These are phyloP conservation scores for Panaeolus papilionaceus DNA, from an alignment of 768 basidiomycete genomes.

Conservation along the genomic window DNA sequence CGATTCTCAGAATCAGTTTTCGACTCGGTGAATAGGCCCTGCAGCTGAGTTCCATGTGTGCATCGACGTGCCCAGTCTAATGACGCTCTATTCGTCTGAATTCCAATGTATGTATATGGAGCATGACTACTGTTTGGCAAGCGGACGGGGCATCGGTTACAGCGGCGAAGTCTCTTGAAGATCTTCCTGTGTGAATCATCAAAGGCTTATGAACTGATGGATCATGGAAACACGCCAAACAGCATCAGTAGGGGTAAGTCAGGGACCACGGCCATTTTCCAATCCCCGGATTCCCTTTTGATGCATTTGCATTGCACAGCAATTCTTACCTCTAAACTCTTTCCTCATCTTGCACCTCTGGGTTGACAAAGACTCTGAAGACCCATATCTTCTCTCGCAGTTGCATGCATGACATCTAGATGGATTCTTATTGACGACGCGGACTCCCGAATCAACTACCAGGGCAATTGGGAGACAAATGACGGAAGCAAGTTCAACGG, in stretches of 20 bases:
- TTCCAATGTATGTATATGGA: too few relatives aligned
- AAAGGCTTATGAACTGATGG: not conserved
- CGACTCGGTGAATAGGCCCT: too few relatives aligned
- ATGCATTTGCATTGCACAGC: not conserved
- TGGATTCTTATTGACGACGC: constrained; percentile 6
- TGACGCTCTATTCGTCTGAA: too few relatives aligned
- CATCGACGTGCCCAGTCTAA: too few relatives aligned
- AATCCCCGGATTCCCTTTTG: not conserved
- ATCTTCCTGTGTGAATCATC: not conserved
- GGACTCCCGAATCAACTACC: constrained; percentile 13
- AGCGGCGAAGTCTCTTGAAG: not conserved
- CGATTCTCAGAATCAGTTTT: too few relatives aligned
- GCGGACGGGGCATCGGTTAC: not conserved
- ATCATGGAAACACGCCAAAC: not conserved
- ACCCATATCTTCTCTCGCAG: not conserved
- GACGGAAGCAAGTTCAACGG: constrained; percentile 12
- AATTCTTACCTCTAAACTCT: not conserved
- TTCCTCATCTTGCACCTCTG: not conserved
- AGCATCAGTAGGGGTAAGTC: not conserved
- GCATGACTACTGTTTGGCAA: not conserved
- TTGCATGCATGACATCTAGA: constrained; percentile 11
- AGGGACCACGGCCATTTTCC: constrained; percentile 8
- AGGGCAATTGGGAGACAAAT: not conserved
- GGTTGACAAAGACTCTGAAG: not conserved
- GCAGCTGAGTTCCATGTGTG: too few relatives aligned